These are phyloP conservation scores for Chamaecrista fasciculata DNA, from an alignment of 306 rosid genomes.

Conservation along the genomic window DNA sequence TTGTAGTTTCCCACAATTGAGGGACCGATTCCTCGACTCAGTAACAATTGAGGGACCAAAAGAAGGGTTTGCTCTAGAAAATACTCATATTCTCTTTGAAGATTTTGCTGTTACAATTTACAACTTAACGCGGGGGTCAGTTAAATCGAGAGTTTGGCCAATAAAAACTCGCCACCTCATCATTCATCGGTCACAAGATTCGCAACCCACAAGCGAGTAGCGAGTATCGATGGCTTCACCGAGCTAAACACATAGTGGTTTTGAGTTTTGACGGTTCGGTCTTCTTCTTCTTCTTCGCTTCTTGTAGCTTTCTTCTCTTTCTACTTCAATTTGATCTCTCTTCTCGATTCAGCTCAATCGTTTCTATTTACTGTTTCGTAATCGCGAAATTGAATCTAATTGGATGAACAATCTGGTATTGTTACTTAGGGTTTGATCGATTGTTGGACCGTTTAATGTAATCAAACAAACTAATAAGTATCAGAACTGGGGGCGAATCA, in stretches of 20 bases:
- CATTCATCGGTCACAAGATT: not conserved
- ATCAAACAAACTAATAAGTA: slow-evolving; percentile 37
- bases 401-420: slow-evolving; percentile 31
- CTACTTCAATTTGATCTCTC: slow-evolving; percentile 22
- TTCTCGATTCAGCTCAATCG: slow-evolving; percentile 7
- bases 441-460: slow-evolving; percentile 33
- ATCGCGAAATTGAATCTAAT: slow-evolving; percentile 15
- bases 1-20: too few species aligned
- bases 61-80: too few species aligned
- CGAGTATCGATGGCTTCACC: not conserved
- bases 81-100: too few species aligned
- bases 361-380: not conserved
- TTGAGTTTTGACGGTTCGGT: not conserved
- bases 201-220: not conserved
- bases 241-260: not conserved
- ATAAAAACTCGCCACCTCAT: slow-evolving; percentile 38
- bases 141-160: not conserved
- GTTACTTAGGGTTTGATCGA: slow-evolving; percentile 45
- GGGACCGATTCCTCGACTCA: too few species aligned
- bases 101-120: not conserved
- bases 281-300: not conserved
- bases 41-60: too few species aligned
- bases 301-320: not conserved
- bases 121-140: not conserved
- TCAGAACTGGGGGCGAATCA: slow-evolving; percentile 99